Base-by-base conservation (phyloP, 345 rosid genomes). In the Corchorus capsularis region DNA sequence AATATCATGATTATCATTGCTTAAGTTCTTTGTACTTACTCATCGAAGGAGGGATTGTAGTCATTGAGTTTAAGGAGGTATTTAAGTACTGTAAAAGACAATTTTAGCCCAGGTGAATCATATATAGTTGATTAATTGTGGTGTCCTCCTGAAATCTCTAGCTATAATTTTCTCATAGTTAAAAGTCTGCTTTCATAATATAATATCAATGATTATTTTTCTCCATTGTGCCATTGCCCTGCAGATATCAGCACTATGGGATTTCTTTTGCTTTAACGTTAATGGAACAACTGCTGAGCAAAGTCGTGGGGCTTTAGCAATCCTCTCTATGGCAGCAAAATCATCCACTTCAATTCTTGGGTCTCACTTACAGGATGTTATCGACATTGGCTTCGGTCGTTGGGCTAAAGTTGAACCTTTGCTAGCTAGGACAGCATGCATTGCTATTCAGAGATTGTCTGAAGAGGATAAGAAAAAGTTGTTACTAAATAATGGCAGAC, bases 381-480 rank as follows among this genome's bases (percentile, higher is more conserved):
- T 93, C 78, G 99, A 96, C 84, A 96, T 96, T 79, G 99, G 99
- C 55, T 96, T 96, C 84, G 99, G 99, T 55, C 94, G 99, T 62
- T 93, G 99, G 99, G 98, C 98, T 15, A 96, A 93, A 89, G 89
- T 89, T 65, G 99, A 96, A 20, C 94, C 97, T 82, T 81, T 96
- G 80, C 93, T 96, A 80, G 98, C 97, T 69, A 91, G 97, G 88
- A 87, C 84, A 53, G 96, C 99, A 64, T 93, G 99, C 85, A 80
- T 83, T 81, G 97, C 97, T 69, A 84, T 96, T 83, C 94, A 92
- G 83, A 86, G 99, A 80, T 84, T 96, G 81, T 87, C 97, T 17
- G 89, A 83, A 61, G 97, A 93, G 80, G 97, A 96, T 83, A 89
- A 78, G 85, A 89, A 89, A 79, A 96, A 83, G 77, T 80, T 96